Base-by-base conservation (phyloP, 768 basidiomycete genomes). In the Chalciporus piperatus region DNA sequence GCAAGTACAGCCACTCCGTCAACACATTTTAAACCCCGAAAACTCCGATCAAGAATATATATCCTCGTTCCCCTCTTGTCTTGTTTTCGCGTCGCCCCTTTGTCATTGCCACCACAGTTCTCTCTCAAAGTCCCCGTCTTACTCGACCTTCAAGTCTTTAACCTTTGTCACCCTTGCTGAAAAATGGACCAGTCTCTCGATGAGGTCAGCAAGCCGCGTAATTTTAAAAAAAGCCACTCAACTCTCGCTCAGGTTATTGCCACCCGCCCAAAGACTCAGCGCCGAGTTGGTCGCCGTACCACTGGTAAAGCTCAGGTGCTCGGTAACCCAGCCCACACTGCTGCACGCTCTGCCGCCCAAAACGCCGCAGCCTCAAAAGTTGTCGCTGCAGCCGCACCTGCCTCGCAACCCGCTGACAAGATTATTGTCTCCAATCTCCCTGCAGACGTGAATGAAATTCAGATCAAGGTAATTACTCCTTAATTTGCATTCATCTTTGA, bases 391-490 rank as follows among this genome's bases (percentile, higher is more conserved):
- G 55, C 77, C 20, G 59, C 70, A 17, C 70, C 78, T 42, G 65
- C 75, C 6, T 49, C 68, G 32, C 68, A 67, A 16, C 52, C 67
- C 1, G 78, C 91, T 2, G 85, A 90, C 68, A 98, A 98, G 76
- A 95, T 98, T 59, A 92, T 98, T 61, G 92, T 99, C 48, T 92
- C 90, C 57, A 95, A 95, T 69, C 84, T 99, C 41, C 96, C 96
- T 28, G 65, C 70, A 7, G 96, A 99, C 65, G 96, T 99, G 48
- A 96, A 92, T 59, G 95, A 98, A 68, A 73, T 77, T 16, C 92
- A 97, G 72, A 84, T 99, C 71, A 91, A 89, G 82, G 97, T 98
- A 55, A 55, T 81, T 74, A 3, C 30, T 23, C 32, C 27, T 27
- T 25, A 9, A 10, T 13, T 37, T 45, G 9, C 6, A 16, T 17